Evolutionary conservation across 371 early-diverging fungal species (phyloP), one percentile per base, ranked within the genome.

Genomic region (Circinella minor): DNA sequence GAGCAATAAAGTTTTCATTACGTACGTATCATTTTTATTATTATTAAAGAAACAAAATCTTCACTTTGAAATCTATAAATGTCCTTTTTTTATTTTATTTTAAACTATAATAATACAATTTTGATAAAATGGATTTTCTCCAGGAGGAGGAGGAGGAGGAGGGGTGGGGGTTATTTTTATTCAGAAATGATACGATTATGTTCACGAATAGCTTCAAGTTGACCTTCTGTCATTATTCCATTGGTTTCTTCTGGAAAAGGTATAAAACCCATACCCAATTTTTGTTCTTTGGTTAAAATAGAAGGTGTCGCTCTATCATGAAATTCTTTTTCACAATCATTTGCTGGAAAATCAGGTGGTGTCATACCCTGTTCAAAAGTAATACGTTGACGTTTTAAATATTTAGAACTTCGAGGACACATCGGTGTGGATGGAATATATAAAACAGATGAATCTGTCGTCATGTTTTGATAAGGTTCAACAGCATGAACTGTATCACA

Each of bases 401-500:
- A 81, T 18, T 74, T 65, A 0, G 81, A 74, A 36, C 78, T 82
- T 17, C 71, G 66, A 48, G 64, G 71, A 59, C 79, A 83, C 18
- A 81, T 36, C 7, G 79, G 81, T 3, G 72, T 77, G 10, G 81
- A 79, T 2, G 81, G 81, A 43, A 79, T 81, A 60, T 83, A 81
- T 18, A 83, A 66, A 7, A 81, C 79, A 1, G 81, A 81, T 11
- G 79, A 77, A 38, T 81, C 81, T 2, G 70, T 73, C 18, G 70
- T 61, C 60, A 75, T 77, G 15, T 65, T 65, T 39, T 78, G 76
- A 55, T 71, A 69, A 11, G 62, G 69, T 36, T 83, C 83, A 15
- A 83, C 81, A 14, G 79, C 72, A 66, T 83, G 81, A 1, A 81
- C 78, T 63, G 70, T 71, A 65, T 83, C 83, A 59, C 82, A 79